Percentiles rank a stretch among this genome's conserved stretches.
Conservation (phyloP, 2,329 filamentous ascomycete genomes). For the Thelonectria rubi region DNA sequence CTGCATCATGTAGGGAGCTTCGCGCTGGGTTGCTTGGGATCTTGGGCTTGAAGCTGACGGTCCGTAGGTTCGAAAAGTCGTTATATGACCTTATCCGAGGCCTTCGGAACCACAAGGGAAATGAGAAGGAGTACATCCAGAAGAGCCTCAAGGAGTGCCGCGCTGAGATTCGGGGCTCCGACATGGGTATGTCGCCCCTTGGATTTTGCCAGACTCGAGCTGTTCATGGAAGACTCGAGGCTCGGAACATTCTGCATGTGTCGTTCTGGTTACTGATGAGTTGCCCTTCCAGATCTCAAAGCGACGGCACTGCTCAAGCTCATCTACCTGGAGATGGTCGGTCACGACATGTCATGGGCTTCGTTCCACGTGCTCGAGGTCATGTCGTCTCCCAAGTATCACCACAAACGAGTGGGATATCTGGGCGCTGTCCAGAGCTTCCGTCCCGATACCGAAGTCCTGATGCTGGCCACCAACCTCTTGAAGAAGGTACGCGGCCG, state of each 20-base stretch:
- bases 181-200: slow-evolving; percentile 76
- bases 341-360: slow-evolving; percentile 99
- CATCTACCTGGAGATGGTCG: slow-evolving; percentile 98
- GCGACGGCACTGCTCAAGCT: slow-evolving; percentile 95
- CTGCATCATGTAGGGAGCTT: slow-evolving; percentile 41
- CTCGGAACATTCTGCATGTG: background rate
- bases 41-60: slow-evolving; percentile 33
- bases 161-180: slow-evolving; percentile 87
- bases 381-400: slow-evolving; percentile 95
- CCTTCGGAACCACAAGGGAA: slow-evolving; percentile 92
- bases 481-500: slow-evolving; percentile 78
- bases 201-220: background rate
- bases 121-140: slow-evolving; percentile 94
- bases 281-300: slow-evolving; percentile 77
- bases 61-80: slow-evolving; percentile 94
- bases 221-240: background rate
- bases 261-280: slow-evolving; percentile 22
- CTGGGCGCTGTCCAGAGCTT: slow-evolving; percentile 96
- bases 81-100: slow-evolving; percentile 98
- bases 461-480: slow-evolving; percentile 97
- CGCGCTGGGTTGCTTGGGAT: slow-evolving; percentile 1
- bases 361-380: slow-evolving; percentile 98
- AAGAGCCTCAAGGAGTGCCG: slow-evolving; percentile 95
- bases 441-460: slow-evolving; percentile 90
- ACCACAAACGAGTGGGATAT: slow-evolving; percentile 95